A percentile compares a stretch with the other conserved stretches of the same genome.
phyloP scores from a whole-genome alignment of 2,329 filamentous ascomycete species.

The Drechslerella coelobrocha region DNA sequence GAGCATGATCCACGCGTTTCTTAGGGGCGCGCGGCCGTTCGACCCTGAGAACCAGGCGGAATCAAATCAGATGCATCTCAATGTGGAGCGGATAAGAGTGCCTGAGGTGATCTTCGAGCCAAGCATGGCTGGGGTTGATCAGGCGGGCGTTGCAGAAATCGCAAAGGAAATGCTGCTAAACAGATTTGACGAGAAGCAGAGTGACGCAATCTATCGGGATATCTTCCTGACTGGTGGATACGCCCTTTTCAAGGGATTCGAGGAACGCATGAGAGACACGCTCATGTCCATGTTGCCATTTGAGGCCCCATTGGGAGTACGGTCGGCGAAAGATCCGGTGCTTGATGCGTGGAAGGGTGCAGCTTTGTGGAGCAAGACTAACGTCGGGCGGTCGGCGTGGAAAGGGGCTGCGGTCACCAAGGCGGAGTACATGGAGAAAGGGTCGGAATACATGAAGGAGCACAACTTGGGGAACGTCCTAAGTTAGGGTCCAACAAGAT shows the following conservation, averaged over 20 bases:
- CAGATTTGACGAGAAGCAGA: slow-evolving; percentile 67
- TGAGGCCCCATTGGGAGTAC: slow-evolving; percentile 70
- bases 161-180: slow-evolving; percentile 87
- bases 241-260: slow-evolving; percentile 83
- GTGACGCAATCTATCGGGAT: slow-evolving; percentile 69
- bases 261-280: slow-evolving; percentile 77
- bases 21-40: slow-evolving; percentile 85
- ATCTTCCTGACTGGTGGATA: slow-evolving; percentile 96
- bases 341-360: slow-evolving; percentile 94
- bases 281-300: slow-evolving; percentile 75
- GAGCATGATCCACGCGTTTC: slow-evolving; percentile 85
- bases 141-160: slow-evolving; percentile 91
- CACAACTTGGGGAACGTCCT: slow-evolving; percentile 53
- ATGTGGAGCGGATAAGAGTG: slow-evolving; percentile 92
- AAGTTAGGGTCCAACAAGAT: slow-evolving; percentile 55
- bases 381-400: slow-evolving; percentile 65
- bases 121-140: slow-evolving; percentile 87
- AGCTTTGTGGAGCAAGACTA: slow-evolving; percentile 74
- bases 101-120: slow-evolving; percentile 94
- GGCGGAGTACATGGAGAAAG: slow-evolving; percentile 90
- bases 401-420: slow-evolving; percentile 73
- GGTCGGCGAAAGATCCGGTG: slow-evolving; percentile 76
- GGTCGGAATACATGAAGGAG: slow-evolving; percentile 87
- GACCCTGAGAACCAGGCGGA: slow-evolving; percentile 80
- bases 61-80: slow-evolving; percentile 88